These are phyloP conservation scores for Colletotrichum sp. DNA, from an alignment of 2,329 filamentous ascomycete species.

Conservation along the genomic window DNA sequence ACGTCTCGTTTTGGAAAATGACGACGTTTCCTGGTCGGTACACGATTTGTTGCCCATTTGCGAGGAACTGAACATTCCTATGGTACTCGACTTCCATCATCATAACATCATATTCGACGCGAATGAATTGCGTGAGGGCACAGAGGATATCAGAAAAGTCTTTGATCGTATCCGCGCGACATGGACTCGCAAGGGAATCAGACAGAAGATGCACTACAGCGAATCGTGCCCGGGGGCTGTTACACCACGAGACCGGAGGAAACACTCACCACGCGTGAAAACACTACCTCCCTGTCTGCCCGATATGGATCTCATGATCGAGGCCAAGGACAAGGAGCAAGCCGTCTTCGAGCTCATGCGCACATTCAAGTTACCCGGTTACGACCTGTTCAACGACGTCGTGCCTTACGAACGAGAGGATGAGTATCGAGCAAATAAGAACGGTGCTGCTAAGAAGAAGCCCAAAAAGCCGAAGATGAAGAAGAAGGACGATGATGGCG, in stretches of 20 bases:
- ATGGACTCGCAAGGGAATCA: constrained; percentile 84
- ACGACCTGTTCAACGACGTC: constrained; percentile 76
- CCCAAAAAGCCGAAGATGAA: constrained; percentile 38
- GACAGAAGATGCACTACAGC: constrained; percentile 96
- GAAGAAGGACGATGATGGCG: constrained; percentile 38
- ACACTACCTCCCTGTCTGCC: constrained; percentile 81
- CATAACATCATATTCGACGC: constrained; percentile 92
- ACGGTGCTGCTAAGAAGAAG: constrained; percentile 42
- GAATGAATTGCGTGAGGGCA: constrained; percentile 78
- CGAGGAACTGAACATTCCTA: constrained; percentile 90
- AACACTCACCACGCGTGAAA: constrained; percentile 81
- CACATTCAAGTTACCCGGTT: constrained; percentile 82
- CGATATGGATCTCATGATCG: constrained; percentile 97
- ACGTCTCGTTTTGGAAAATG: constrained; percentile 89
- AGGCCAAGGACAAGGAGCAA: constrained; percentile 98
- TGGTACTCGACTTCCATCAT: constrained; percentile 93
- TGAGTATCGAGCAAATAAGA: constrained; percentile 66
- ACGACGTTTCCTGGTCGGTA: constrained; percentile 91
- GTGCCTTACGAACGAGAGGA: constrained; percentile 79
- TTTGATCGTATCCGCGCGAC: constrained; percentile 81
- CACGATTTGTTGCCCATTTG: constrained; percentile 90
- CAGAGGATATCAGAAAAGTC: constrained; percentile 75
- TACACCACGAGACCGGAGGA: constrained; percentile 78
- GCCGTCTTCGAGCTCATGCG: constrained; percentile 95
- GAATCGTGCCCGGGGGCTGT: constrained; percentile 80